These are phyloP conservation scores for Heterobasidion parviporum DNA, from an alignment of 1,284 basidiomycete species.

Conservation along the genomic window DNA sequence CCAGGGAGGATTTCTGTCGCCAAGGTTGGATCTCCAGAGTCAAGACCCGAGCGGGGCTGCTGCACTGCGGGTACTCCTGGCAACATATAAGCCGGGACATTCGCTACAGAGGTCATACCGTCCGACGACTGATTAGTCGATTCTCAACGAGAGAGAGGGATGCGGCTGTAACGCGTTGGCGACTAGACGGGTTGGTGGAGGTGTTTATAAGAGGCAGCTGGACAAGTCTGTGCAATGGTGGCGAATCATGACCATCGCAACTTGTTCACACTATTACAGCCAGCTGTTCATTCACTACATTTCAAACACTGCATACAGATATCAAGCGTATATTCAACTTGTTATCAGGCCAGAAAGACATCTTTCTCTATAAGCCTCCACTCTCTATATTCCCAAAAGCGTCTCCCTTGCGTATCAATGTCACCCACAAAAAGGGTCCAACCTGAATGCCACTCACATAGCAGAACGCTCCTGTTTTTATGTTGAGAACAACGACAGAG, in stretches of 20 bases:
- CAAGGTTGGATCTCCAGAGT: constrained; percentile 53
- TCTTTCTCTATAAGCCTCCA: no score
- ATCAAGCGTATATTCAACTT: no score
- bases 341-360: no score
- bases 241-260: background rate
- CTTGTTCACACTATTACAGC: background rate
- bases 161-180: background rate
- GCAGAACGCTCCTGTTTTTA: no score
- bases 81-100: constrained; percentile 57
- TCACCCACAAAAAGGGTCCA: no score
- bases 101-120: constrained; percentile 50
- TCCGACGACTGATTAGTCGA: background rate
- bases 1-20: constrained; percentile 82
- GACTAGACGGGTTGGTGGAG: background rate
- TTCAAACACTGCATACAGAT: no score
- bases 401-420: no score
- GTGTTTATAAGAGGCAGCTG: no score
- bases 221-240: background rate
- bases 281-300: background rate
- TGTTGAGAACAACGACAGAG: no score
- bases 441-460: no score
- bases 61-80: constrained; percentile 62
- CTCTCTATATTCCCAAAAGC: no score
- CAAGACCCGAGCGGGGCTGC: constrained; percentile 62
- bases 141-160: background rate